phyloP scores from a whole-genome alignment of 2,329 filamentous ascomycete species.

The Apiospora malaysiana region DNA sequence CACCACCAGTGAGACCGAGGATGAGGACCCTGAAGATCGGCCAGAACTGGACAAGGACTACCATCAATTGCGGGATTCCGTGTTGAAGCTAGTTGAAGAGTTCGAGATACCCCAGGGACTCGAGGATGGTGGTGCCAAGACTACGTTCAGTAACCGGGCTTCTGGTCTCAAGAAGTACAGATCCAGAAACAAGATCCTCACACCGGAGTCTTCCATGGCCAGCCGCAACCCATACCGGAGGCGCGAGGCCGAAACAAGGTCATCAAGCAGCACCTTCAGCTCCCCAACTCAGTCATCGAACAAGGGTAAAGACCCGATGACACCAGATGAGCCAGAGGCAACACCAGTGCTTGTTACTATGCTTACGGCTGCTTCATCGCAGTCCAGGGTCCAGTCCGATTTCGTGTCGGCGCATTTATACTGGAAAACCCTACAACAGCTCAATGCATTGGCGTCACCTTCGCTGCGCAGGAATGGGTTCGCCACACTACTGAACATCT shows the following conservation, averaged over 20 bases:
- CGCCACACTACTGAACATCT: conserved; percentile 74
- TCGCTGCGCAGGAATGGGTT: conserved; percentile 72
- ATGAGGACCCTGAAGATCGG: conserved; percentile 65
- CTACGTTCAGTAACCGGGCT: conserved; percentile 74
- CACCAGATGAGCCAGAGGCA: conserved; percentile 48
- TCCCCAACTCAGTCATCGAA: conserved; percentile 34
- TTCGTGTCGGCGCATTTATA: conserved; percentile 86
- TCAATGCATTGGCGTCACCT: conserved; percentile 66
- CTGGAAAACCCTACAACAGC: conserved; percentile 80
- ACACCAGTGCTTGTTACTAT: conserved; percentile 68
- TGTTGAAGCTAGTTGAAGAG: conserved; percentile 80
- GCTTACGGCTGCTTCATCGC: conserved; percentile 76
- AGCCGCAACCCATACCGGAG: conserved; percentile 65
- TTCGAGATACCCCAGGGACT: conserved; percentile 77
- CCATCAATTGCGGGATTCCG: conserved; percentile 79
- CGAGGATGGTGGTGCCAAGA: conserved; percentile 62
- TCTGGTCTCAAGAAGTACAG: conserved; percentile 65
- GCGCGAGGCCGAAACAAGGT: conserved; percentile 35
- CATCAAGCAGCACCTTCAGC: conserved; percentile 35
- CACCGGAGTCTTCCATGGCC: conserved; percentile 54
- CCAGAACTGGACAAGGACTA: conserved; percentile 79
- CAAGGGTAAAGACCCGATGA: conserved; percentile 30
- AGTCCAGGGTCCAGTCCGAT: conserved; percentile 79
- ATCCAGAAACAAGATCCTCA: conserved; percentile 64
- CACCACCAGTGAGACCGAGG: conserved; percentile 64